Conservation (phyloP, 805 yeast genomes). For the Priceomyces carsonii region DNA sequence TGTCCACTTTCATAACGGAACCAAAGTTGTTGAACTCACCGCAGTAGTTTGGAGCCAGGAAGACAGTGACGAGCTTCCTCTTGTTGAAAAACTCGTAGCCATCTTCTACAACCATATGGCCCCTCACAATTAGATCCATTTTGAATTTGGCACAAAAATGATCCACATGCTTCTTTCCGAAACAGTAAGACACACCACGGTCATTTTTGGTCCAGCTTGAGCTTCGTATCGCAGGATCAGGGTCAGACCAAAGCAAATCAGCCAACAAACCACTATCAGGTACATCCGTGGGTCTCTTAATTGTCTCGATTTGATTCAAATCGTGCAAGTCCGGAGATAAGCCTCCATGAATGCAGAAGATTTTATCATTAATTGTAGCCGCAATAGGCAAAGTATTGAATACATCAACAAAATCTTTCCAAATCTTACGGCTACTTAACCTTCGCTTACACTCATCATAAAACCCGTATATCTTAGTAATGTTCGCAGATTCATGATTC, state of each 20-base stretch:
- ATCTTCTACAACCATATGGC: slow-evolving; percentile 89
- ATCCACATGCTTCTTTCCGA: slow-evolving; percentile 73
- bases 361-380: slow-evolving; percentile 59
- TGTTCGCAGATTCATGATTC: slow-evolving; percentile 59
- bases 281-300: slow-evolving; percentile 79
- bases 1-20: slow-evolving; percentile 74
- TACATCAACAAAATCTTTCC: slow-evolving; percentile 56
- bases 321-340: slow-evolving; percentile 69
- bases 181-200: slow-evolving; percentile 79
- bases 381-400: slow-evolving; percentile 61
- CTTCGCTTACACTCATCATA: slow-evolving; percentile 63
- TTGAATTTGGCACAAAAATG: slow-evolving; percentile 64
- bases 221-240: slow-evolving; percentile 45
- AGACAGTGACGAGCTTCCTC: slow-evolving; percentile 73
- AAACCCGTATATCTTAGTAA: slow-evolving; percentile 60
- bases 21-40: slow-evolving; percentile 82
- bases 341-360: slow-evolving; percentile 69
- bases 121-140: slow-evolving; percentile 77
- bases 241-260: slow-evolving; percentile 83
- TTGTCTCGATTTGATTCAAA: slow-evolving; percentile 67
- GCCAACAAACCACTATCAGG: slow-evolving; percentile 79
- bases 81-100: slow-evolving; percentile 82
- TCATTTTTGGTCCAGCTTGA: slow-evolving; percentile 78
- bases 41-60: slow-evolving; percentile 82
- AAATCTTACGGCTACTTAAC: slow-evolving; percentile 42